Evolutionary conservation across 148 eudicot genomes (phyloP).

Genomic region (Cornus florida): DNA sequence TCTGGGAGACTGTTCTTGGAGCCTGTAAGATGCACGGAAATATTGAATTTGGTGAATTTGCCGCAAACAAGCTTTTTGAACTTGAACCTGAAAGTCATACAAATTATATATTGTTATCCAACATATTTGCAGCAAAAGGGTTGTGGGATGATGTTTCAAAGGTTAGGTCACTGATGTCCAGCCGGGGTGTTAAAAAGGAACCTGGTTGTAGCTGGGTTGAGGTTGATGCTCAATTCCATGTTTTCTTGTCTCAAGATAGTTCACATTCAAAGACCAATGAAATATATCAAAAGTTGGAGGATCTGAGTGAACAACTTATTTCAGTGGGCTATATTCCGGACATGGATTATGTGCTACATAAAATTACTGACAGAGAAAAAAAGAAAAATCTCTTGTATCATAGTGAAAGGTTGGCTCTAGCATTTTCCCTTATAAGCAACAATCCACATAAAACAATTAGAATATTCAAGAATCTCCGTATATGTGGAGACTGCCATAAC

Average conservation of each 20-base stretch:
- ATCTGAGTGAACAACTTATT: constrained; percentile 16
- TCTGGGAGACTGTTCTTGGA: constrained; percentile 52
- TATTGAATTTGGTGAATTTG: constrained; percentile 40
- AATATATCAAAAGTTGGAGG: constrained; percentile 38
- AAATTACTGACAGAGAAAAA: not conserved
- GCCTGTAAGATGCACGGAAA: constrained; percentile 45
- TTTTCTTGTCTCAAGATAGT: constrained; percentile 42
- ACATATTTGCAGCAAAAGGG: constrained; percentile 39
- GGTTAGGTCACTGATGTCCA: constrained; percentile 41
- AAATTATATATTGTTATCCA: constrained; percentile 38
- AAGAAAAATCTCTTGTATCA: not conserved
- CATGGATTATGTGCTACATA: not conserved
- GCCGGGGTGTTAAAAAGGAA: constrained; percentile 41
- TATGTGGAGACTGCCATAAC: not conserved
- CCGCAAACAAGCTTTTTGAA: constrained; percentile 38
- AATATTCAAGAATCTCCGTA: not conserved
- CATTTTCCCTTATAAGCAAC: not conserved
- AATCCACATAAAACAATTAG: not conserved
- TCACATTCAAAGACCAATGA: constrained; percentile 34
- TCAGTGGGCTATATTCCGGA: not conserved
- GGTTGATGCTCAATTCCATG: constrained; percentile 36
- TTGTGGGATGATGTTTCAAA: constrained; percentile 43
- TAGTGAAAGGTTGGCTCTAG: not conserved
- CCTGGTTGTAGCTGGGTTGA: constrained; percentile 54
- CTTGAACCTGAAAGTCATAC: constrained; percentile 37